A percentile compares a stretch with the other conserved stretches of the same genome.
phyloP scores from a whole-genome alignment of 148 eudicot species.

The Rhododendron mucronatum region DNA sequence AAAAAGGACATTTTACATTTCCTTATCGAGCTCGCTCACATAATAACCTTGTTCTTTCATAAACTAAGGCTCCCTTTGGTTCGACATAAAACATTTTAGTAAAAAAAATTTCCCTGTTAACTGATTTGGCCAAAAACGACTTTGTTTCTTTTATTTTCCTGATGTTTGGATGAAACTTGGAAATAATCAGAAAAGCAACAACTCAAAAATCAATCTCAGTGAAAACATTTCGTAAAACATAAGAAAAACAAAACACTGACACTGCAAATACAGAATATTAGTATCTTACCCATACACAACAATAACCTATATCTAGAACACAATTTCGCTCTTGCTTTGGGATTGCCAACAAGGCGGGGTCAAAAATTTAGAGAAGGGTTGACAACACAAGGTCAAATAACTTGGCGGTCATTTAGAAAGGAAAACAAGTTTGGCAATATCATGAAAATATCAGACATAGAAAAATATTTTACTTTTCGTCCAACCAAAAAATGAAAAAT shows the following conservation, averaged over 20 bases:
- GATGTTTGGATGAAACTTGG: neutral
- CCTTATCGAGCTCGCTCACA: constrained; percentile 15
- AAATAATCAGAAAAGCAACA: neutral
- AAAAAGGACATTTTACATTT: constrained; percentile 8
- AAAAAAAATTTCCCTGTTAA: neutral
- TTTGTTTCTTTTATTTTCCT: neutral
- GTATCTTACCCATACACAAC: neutral
- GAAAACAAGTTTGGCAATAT: neutral
- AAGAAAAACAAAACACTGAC: neutral
- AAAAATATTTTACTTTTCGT: neutral
- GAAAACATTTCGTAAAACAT: neutral
- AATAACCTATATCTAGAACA: neutral
- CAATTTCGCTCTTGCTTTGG: neutral
- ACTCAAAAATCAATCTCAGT: neutral
- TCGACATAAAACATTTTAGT: neutral
- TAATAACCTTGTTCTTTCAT: neutral
- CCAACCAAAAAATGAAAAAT: neutral
- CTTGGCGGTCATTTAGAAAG: neutral
- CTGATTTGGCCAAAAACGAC: neutral
- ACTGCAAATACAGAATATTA: neutral
- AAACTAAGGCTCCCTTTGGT: neutral
- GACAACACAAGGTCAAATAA: neutral
- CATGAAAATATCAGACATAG: neutral
- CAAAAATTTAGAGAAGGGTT: neutral
- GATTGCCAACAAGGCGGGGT: neutral